Base-by-base conservation (phyloP, 306 rosid genomes). In the Luffa aegyptiaca region DNA sequence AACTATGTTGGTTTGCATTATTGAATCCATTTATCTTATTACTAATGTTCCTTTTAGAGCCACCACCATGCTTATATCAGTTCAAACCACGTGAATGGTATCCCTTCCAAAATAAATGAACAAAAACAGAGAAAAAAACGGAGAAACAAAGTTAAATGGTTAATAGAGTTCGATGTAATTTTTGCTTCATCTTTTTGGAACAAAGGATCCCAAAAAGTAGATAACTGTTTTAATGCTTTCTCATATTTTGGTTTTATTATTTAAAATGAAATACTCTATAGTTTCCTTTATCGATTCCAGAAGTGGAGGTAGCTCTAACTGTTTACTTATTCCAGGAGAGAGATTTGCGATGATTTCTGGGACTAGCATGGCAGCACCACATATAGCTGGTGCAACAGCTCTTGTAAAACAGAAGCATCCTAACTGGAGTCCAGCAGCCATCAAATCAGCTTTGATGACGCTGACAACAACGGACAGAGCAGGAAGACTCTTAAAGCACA, bases 351-450 rank as follows among this genome's bases (percentile, higher is more conserved):
- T 96, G 97, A 93, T 96, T 77, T 96, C 99, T 71, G 98, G 99
- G 87, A 96, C 99, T 39, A 96, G 99, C 86, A 96, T 96, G 99
- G 93, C 99, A 42, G 98, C 99, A 56, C 99, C 99, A 10, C 99
- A 96, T 86, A 96, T 96, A 84, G 98, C 99, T 35, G 99, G 99
- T 45, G 93, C 93, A 78, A 93, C 98, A 81, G 99, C 99, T 83
- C 98, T 96, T 52, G 76, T 96, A 85, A 96, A 96, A 90, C 93
- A 90, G 94, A 96, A 91, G 89, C 98, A 96, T 86, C 99, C 97
- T 36, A 88, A 86, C 39, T 96, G 99, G 99, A 96, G 99, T 89
- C 99, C 99, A 46, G 97, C 99, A 42, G 99, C 99, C 83, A 93
- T 96, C 66, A 96, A 96, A 86, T 96, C 99, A 58, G 91, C 98